These are phyloP conservation scores for Nicotiana otophora DNA, from an alignment of 257 asterid genomes.

Conservation along the genomic window DNA sequence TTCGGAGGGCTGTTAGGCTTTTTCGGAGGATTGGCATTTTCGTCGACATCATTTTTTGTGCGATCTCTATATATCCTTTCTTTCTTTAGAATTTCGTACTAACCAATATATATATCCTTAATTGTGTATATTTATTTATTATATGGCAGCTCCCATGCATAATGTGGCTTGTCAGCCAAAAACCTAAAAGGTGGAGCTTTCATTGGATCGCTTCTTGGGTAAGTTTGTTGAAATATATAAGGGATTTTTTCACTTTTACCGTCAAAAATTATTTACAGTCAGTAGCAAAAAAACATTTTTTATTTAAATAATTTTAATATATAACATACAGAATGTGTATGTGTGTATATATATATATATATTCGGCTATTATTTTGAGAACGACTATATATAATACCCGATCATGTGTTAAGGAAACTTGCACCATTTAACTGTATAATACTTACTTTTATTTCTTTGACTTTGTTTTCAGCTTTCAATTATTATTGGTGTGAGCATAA, in stretches of 20 bases:
- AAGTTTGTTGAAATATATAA: neutral
- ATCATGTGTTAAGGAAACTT: neutral
- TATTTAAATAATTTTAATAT: no score
- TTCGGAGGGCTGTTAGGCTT: constrained; percentile 45
- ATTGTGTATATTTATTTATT: neutral
- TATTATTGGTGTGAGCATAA: constrained; percentile 20
- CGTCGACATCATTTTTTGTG: constrained; percentile 31
- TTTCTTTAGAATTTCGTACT: neutral
- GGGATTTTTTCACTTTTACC: no score
- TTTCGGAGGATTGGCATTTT: constrained; percentile 43
- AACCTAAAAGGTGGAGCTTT: constrained; percentile 28
- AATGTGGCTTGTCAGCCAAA: constrained; percentile 23
- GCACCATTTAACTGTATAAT: neutral
- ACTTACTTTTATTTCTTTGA: neutral
- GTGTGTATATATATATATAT: no score
- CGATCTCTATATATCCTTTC: neutral
- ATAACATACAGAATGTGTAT: no score
- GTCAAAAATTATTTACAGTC: no score
- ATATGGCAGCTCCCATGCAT: constrained; percentile 23
- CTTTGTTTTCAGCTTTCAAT: constrained; percentile 23
- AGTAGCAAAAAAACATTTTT: no score
- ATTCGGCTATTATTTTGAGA: no score
- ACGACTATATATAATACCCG: no score
- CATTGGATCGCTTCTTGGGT: constrained; percentile 39
- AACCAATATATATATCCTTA: neutral